A percentile compares a stretch with the other conserved stretches of the same genome.
Conservation (phyloP, 176 grass and related monocot genomes). For the Zoysia pacifica region DNA sequence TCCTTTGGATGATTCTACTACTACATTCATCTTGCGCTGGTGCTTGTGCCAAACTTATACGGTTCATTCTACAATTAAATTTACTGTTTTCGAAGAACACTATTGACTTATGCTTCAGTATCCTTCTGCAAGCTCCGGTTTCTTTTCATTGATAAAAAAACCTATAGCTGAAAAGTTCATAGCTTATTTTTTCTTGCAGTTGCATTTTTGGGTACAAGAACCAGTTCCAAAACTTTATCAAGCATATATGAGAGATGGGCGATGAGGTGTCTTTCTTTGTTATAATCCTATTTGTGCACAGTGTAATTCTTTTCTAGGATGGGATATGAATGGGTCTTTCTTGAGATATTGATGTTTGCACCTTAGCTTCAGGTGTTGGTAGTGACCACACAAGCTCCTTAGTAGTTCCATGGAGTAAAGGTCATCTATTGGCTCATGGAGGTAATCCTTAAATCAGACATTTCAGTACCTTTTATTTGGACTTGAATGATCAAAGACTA, state of each 20-base stretch:
- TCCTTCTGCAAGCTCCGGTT: no score
- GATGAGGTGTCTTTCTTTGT: no score
- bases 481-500: neutral
- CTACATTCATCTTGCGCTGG: no score
- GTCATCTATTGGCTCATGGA: slow-evolving; percentile 94
- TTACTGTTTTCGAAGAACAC: no score
- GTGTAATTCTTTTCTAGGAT: no score
- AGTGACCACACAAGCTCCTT: slow-evolving; percentile 88
- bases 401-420: slow-evolving; percentile 93
- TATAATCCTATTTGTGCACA: no score
- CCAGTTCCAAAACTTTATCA: slow-evolving; percentile 97
- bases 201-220: slow-evolving; percentile 96
- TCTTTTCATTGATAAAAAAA: neutral
- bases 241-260: slow-evolving; percentile 92
- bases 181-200: slow-evolving; percentile 39
- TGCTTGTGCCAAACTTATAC: no score
- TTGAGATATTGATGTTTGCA: no score
- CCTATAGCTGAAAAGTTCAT: slow-evolving; percentile 24
- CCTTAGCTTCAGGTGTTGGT: slow-evolving; percentile 72
- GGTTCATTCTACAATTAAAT: no score
- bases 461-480: neutral
- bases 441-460: slow-evolving; percentile 61
- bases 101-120: no score
- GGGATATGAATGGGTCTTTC: no score
- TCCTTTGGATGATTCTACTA: no score